Percentiles rank a stretch among this genome's conserved stretches.
phyloP scores from a whole-genome alignment of 2,329 filamentous ascomycete species.

The Ceratocystis ficicola region DNA sequence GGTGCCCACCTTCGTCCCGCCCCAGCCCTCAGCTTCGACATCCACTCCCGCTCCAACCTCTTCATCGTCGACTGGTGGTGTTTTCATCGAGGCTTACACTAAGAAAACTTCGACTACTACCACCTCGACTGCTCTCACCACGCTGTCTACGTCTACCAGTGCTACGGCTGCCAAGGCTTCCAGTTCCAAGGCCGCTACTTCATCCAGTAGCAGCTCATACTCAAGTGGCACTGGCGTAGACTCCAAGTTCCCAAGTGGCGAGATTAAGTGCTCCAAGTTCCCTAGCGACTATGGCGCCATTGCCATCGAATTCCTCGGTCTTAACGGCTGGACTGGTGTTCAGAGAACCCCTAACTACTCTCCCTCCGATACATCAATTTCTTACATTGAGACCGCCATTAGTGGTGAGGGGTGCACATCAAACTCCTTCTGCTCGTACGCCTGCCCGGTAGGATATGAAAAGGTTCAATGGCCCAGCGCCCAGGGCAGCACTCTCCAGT shows the following conservation, averaged over 20 bases:
- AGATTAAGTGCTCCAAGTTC: conserved; percentile 59
- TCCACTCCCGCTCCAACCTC: conserved; percentile 24
- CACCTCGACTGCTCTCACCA: background rate
- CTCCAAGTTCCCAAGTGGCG: conserved; percentile 61
- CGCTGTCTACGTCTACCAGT: conserved; percentile 2
- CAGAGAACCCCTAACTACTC: conserved; percentile 49
- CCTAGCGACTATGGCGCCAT: conserved; percentile 73
- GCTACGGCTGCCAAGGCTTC: background rate
- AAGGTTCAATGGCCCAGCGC: conserved; percentile 77
- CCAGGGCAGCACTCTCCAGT: conserved; percentile 72
- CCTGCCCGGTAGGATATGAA: conserved; percentile 81
- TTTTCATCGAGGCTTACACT: conserved; percentile 26
- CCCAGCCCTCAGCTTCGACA: conserved; percentile 31
- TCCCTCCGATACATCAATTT: conserved; percentile 42
- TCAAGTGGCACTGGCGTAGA: conserved; percentile 43
- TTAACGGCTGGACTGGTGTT: conserved; percentile 69
- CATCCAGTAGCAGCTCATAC: background rate
- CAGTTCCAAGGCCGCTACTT: background rate
- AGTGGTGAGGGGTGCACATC: conserved; percentile 45
- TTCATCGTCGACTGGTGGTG: conserved; percentile 27
- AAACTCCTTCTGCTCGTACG: conserved; percentile 76
- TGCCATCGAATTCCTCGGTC: conserved; percentile 52
- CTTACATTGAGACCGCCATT: conserved; percentile 52
- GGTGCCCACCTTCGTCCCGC: conserved; percentile 32
- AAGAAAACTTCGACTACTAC: background rate